A percentile compares a stretch with the other conserved stretches of the same genome.
phyloP scores from a whole-genome alignment of 2,329 filamentous ascomycete species.

The Seiridium cupressi region DNA sequence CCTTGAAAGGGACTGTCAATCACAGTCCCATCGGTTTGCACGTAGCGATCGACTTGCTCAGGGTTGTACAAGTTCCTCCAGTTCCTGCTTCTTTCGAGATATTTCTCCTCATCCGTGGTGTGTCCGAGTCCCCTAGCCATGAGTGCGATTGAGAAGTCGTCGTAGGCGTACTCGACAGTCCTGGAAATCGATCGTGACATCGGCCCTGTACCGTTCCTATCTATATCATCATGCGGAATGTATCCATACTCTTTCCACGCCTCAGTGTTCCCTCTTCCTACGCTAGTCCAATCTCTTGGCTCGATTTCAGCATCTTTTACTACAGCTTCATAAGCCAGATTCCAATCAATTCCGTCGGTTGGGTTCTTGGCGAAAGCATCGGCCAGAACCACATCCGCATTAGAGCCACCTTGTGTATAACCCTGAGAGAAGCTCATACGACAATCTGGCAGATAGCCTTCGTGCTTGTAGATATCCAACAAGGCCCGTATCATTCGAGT shows the following conservation, averaged over 20 bases:
- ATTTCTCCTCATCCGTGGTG: conserved; percentile 56
- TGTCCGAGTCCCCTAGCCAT: conserved; percentile 58
- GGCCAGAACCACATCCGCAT: conserved; percentile 69
- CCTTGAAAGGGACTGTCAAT: conserved; percentile 58
- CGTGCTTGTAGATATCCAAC: conserved; percentile 69
- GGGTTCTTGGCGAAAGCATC: conserved; percentile 72
- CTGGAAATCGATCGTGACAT: conserved; percentile 69
- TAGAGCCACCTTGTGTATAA: conserved; percentile 74
- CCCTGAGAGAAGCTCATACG: conserved; percentile 76
- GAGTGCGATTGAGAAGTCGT: conserved; percentile 69
- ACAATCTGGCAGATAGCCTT: conserved; percentile 68
- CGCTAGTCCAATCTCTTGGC: conserved; percentile 64
- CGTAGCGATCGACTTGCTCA: conserved; percentile 34
- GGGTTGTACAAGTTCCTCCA: conserved; percentile 67
- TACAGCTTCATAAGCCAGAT: conserved; percentile 68
- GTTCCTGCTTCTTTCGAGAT: conserved; percentile 60
- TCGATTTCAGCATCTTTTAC: conserved; percentile 69
- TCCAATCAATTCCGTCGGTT: conserved; percentile 63
- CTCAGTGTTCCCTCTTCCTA: conserved; percentile 68
- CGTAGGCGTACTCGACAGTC: conserved; percentile 78
- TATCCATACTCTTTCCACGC: conserved; percentile 71
- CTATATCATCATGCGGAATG: conserved; percentile 67
- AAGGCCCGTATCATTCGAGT: conserved; percentile 69
- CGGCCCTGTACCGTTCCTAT: conserved; percentile 61
- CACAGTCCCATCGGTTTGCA: conserved; percentile 13